Evolutionary conservation across 2,329 filamentous ascomycete genomes (phyloP), one percentile per base, ranked within the genome.

Genomic region (Simplicillium aogashimaense): DNA sequence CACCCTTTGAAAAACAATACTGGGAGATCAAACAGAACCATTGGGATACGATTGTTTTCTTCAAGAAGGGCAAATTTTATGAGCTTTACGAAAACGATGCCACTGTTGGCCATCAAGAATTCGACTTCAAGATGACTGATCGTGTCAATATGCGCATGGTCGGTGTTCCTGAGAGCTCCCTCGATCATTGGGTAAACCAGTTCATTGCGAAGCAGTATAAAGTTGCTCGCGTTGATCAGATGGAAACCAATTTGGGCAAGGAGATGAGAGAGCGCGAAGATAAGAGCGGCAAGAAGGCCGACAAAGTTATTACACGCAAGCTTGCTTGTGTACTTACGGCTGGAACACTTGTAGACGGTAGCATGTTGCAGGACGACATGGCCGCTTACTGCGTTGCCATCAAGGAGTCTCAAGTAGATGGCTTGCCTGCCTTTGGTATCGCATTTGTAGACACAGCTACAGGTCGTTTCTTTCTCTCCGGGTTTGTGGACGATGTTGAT

Each of bases 121-220:
- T 98, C 52, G 92, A 98, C 59, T 74, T 98, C 42, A 98, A 98
- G 65, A 81, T 98, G 57, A 98, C 92, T 0, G 92, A 98, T 53
- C 78, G 92, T 40, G 92, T 98, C 58, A 98, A 98, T 59, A 98
- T 98, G 92, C 85, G 90, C 49, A 98, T 98, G 92, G 92, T 97
- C 2, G 92, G 92, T 45, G 92, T 98, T 0, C 92, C 92, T 0
- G 92, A 98, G 60, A 85, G 87, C 55, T 95, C 88, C 11, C 69
- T 98, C n/a, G 86, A 92, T 53, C 81, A 92, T 58, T 98, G 92
- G 92, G 88, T 92, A 42, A 95, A 94, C 53, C 92, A 98, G 54
- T 98, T 98, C 53, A 89, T 98, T 32, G 92, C 90, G 43, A 97
- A 97, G 60, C 92, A 94, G 29, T 95, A 81, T 76, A 98, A 98